Evolutionary conservation across 768 basidiomycete genomes (phyloP).

Genomic region (Gloeopeniophorella convolvens): DNA sequence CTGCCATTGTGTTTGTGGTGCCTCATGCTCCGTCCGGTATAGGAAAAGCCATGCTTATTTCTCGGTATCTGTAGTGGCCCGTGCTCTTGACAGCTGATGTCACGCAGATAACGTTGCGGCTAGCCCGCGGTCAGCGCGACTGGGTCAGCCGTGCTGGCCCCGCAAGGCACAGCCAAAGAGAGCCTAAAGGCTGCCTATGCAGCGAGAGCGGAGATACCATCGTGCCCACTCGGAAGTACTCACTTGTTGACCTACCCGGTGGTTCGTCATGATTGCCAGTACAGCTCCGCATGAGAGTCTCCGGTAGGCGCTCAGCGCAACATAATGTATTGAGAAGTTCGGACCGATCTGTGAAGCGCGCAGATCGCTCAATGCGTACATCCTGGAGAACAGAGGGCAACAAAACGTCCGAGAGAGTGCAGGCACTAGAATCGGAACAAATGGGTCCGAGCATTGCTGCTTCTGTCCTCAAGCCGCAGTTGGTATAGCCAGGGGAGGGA

Average conservation of each 20-base stretch:
- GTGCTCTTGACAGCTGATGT: too few species aligned
- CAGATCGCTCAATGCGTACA: background rate
- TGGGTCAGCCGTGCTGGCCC: background rate
- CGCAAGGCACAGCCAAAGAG: background rate
- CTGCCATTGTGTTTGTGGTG: too few species aligned
- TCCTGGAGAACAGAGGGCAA: background rate
- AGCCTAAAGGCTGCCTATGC: too few species aligned
- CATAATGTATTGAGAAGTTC: conserved; percentile 1
- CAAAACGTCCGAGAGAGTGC: background rate
- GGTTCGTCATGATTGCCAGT: background rate
- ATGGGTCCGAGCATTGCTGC: conserved; percentile 1
- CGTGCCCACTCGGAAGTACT: background rate
- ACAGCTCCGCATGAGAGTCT: conserved; percentile 4
- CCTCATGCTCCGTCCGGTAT: background rate
- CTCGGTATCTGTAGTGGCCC: too few species aligned
- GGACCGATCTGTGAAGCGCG: conserved; percentile 1
- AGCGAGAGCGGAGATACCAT: too few species aligned
- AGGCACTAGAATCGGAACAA: background rate
- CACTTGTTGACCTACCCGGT: background rate
- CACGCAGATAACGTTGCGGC: too few species aligned
- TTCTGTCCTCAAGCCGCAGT: conserved; percentile 12
- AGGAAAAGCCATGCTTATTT: background rate
- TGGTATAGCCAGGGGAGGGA: conserved; percentile 46
- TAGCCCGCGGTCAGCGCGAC: too few species aligned
- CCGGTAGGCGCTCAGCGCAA: background rate